These are phyloP conservation scores for Eremothecium cymbalariae DNA, from an alignment of 1,139 yeast genomes.

Conservation along the genomic window DNA sequence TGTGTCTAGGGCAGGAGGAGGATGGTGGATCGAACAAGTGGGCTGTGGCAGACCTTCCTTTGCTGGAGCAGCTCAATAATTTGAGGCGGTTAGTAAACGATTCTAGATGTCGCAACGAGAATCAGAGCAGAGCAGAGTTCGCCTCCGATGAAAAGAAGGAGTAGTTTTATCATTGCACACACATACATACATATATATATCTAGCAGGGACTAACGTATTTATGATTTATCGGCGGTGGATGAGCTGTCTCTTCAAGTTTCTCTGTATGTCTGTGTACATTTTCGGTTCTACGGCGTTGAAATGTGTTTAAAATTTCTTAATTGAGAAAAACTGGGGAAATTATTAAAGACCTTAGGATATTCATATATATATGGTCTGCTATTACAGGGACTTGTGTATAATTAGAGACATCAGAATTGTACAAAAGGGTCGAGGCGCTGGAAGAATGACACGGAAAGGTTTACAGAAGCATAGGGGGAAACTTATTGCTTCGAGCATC, in stretches of 20 bases:
- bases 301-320: background rate
- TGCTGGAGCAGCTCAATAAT: slow-evolving; percentile 16
- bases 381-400: background rate
- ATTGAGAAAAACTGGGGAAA: background rate
- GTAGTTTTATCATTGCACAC: background rate
- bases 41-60: slow-evolving; percentile 9
- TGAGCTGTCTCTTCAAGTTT: background rate
- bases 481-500: slow-evolving; percentile 18
- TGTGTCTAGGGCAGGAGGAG: slow-evolving; percentile 1
- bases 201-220: background rate
- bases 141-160: background rate
- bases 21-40: background rate
- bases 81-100: slow-evolving; percentile 12
- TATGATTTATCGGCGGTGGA: background rate
- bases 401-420: background rate
- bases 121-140: slow-evolving; percentile 2
- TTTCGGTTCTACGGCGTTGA: background rate
- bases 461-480: slow-evolving; percentile 21
- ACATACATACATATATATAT: background rate
- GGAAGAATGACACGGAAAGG: slow-evolving; percentile 2
- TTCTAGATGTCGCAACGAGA: too few relatives aligned
- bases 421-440: background rate
- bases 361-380: background rate
- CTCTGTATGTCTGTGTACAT: background rate
- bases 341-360: background rate